Evolutionary conservation across 331 rosid species (phyloP), one percentile per base, ranked within the genome.

Genomic region (Acacia pycnantha): DNA sequence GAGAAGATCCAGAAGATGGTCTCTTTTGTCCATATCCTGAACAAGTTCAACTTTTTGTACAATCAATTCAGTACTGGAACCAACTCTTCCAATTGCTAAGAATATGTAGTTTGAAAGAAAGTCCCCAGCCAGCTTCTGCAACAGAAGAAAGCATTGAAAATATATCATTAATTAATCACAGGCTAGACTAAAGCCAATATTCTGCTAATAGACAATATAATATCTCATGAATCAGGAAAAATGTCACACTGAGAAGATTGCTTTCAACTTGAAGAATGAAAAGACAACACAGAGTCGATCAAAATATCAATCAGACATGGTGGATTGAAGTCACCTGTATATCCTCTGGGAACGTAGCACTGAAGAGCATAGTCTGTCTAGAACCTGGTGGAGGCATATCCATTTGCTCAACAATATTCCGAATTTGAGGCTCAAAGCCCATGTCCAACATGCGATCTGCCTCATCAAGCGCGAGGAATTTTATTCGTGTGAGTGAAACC

Each of bases 401-500:
- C 88, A 84, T 84, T 51, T 79, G 81, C 77, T 84, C 56, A 27
- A 87, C 88, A 79, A 85, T 84, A 61, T 82, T 82, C 0, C 90
- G 84, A 8, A 87, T 82, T 58, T 85, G 88, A 26, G 50, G 88
- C 72, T 87, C 90, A 73, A 87, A 84, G 2, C 90, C 90, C 88
- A 87, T 84, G 62, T 87, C 88, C 54, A 87, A 46, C 90, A 87
- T 84, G 6, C 90, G 84, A 47, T 87, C 90, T 5, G 90, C 90
- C 48, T 87, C 88, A n/a, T 87, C 90, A 71, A 87, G 70, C 0
- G 87, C 88, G 59, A 87, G 81, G 48, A 56, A 79, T 15, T 79
- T 79, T 4, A 82, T 77, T 69, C 21, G 80, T 48, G 8, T 4
- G 1, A 87, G 80, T 0, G 85, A 82, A 76, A 87, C 82, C 69